These are phyloP conservation scores for Canariomyces notabilis DNA, from an alignment of 2,329 filamentous ascomycete species.

Conservation along the genomic window DNA sequence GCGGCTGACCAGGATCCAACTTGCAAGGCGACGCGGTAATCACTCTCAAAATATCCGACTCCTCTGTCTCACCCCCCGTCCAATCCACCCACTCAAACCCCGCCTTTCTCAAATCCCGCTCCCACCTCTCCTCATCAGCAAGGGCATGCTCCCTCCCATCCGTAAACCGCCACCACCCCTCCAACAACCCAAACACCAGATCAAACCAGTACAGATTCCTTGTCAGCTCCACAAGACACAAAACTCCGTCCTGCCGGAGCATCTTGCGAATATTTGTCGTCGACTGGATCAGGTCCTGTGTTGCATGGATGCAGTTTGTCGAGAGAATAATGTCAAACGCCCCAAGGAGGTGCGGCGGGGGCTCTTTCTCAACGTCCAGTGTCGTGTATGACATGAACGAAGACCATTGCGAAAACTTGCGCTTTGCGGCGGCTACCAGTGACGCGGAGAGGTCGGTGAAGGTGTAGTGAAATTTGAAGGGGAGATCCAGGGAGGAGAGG, in stretches of 20 bases:
- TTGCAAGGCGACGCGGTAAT: constrained; percentile 25
- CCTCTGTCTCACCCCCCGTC: constrained; percentile 22
- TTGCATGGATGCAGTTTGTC: constrained; percentile 36
- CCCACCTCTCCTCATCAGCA: constrained; percentile 22
- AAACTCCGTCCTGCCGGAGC: constrained; percentile 28
- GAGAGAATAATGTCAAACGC: constrained; percentile 32
- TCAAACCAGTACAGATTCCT: constrained; percentile 28
- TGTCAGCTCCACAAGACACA: constrained; percentile 31
- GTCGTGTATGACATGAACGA: too few species aligned
- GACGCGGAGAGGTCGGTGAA: constrained; percentile 39
- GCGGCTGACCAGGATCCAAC: too few species aligned
- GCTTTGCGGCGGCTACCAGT: constrained; percentile 28
- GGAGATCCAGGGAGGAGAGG: constrained; percentile 23
- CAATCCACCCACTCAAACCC: constrained; percentile 27
- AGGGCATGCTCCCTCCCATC: constrained; percentile 28
- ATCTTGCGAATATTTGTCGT: constrained; percentile 25
- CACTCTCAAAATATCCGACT: constrained; percentile 25
- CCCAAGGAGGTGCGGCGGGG: constrained; percentile 18
- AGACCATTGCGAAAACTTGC: constrained; percentile 22
- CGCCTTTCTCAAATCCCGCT: constrained; percentile 15
- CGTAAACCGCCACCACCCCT: constrained; percentile 34
- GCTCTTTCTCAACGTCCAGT: constrained; percentile 20
- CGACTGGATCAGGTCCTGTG: constrained; percentile 23
- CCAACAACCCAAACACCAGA: constrained; percentile 31
- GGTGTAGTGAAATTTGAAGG: constrained; percentile 34